A percentile compares a stretch with the other conserved stretches of the same genome.
phyloP scores from a whole-genome alignment of 2,329 filamentous ascomycete species.

The Neopestalotiopsis rosae region DNA sequence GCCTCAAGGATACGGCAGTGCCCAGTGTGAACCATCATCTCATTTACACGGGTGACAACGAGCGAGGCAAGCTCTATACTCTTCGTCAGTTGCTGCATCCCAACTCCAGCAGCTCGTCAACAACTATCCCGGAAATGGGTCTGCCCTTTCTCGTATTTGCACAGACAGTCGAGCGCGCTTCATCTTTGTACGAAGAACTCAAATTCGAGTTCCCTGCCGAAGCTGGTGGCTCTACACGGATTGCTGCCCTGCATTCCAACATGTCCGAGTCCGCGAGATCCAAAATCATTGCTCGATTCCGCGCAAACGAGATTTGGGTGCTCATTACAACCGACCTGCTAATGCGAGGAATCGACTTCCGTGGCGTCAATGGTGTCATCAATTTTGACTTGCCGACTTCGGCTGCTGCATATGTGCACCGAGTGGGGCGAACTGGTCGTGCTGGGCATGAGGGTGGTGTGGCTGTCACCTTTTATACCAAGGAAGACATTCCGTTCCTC shows the following conservation, averaged over 20 bases:
- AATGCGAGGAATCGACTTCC: conserved; percentile 91
- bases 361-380: conserved; percentile 92
- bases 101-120: conserved; percentile 51
- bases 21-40: conserved; percentile 91
- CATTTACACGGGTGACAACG: conserved; percentile 82
- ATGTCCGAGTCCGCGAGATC: conserved; percentile 78
- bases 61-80: conserved; percentile 91
- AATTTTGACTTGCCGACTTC: conserved; percentile 98
- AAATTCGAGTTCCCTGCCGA: conserved; percentile 92
- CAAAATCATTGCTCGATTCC: conserved; percentile 86
- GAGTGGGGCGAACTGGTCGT: conserved; percentile 87
- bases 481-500: conserved; percentile 88
- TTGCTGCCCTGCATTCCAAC: conserved; percentile 89
- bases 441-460: conserved; percentile 87
- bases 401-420: conserved; percentile 88
- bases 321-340: conserved; percentile 95
- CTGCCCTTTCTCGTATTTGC: conserved; percentile 96
- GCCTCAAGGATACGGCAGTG: conserved; percentile 92
- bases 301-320: conserved; percentile 92
- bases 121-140: conserved; percentile 66
- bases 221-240: conserved; percentile 82
- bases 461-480: conserved; percentile 92
- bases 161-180: conserved; percentile 90
- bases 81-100: conserved; percentile 89
- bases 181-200: conserved; percentile 86